Conservation (phyloP, 108 stramenopile genomes). For the Parmales sp. region DNA sequence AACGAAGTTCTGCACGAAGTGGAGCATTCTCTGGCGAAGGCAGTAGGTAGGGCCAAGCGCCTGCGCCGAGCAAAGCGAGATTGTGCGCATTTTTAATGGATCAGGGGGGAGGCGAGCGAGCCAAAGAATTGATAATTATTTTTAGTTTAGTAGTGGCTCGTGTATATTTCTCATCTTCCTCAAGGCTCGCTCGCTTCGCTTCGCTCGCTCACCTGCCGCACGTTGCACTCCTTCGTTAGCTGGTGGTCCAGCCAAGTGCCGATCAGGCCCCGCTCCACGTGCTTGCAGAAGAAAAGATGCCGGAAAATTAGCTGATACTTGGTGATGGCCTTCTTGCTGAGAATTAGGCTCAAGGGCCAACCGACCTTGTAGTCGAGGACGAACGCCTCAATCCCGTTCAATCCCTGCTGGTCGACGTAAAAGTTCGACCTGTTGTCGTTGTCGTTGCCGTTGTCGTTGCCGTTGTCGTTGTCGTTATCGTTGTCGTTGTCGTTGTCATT, state of each 20-base stretch:
- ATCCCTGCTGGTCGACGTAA: conserved; percentile 28
- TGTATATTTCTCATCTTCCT: conserved; percentile 43
- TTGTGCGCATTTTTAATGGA: too few species aligned
- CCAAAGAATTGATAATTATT: too few species aligned
- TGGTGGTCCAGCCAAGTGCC: conserved; percentile 81
- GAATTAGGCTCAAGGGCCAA: conserved; percentile 82
- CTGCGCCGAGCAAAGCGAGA: too few species aligned
- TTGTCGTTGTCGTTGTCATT: neutral
- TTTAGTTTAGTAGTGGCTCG: too few species aligned
- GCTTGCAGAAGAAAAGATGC: conserved; percentile 93
- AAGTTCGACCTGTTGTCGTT: conserved; percentile 33
- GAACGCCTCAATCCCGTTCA: conserved; percentile 79
- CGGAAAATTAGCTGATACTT: conserved; percentile 94
- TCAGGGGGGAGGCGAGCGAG: too few species aligned
- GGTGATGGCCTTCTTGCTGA: conserved; percentile 57
- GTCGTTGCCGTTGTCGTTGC: too few species aligned
- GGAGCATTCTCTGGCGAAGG: conserved; percentile 89
- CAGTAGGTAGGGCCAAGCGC: conserved; percentile 65
- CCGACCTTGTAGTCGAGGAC: conserved; percentile 68
- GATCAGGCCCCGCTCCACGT: conserved; percentile 88
- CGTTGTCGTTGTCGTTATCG: too few species aligned
- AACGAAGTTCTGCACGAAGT: conserved; percentile 92
- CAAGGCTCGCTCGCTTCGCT: neutral
- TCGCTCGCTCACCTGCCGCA: neutral
- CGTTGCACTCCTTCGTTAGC: conserved; percentile 65